Percentiles rank a stretch among this genome's conserved stretches.
phyloP scores from a whole-genome alignment of 352 stramenopile genomes.

The Pythium aristosporum region DNA sequence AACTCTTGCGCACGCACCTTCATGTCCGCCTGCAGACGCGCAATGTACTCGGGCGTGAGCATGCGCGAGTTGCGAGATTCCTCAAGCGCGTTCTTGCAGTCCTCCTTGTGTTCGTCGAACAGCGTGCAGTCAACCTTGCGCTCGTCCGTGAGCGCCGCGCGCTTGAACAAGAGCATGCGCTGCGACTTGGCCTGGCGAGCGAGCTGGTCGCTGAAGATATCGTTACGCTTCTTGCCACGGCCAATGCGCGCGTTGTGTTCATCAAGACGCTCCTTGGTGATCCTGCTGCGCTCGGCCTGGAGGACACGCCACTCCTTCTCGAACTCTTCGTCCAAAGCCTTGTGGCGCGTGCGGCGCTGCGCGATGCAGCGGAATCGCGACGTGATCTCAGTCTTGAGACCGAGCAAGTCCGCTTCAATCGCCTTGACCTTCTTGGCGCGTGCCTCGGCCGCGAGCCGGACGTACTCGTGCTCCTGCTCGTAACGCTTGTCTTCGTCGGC shows the following conservation, averaged over 20 bases:
- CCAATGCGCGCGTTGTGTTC: conserved; percentile 68
- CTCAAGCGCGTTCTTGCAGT: conserved; percentile 77
- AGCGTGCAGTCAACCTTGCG: conserved; percentile 77
- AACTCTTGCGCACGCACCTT: conserved; percentile 78
- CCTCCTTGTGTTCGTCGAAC: conserved; percentile 84
- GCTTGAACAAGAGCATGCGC: conserved; percentile 87
- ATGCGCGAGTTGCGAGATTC: conserved; percentile 62
- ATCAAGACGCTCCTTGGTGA: conserved; percentile 61
- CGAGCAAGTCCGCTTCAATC: conserved; percentile 74
- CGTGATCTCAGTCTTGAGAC: conserved; percentile 80
- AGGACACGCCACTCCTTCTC: conserved; percentile 84
- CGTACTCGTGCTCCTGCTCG: conserved; percentile 85
- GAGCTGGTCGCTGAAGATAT: conserved; percentile 81
- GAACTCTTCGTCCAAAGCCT: conserved; percentile 78
- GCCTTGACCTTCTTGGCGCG: conserved; percentile 84
- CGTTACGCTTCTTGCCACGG: conserved; percentile 82
- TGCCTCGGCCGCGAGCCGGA: conserved; percentile 65
- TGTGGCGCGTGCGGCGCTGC: conserved; percentile 70
- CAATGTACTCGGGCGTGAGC: conserved; percentile 85
- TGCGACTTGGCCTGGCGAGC: conserved; percentile 78
- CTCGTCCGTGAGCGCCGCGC: conserved; percentile 80
- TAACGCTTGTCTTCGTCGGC: conserved; percentile 80
- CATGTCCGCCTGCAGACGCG: conserved; percentile 82
- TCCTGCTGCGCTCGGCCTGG: conserved; percentile 58
- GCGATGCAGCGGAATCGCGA: conserved; percentile 66